phyloP scores from a whole-genome alignment of 2,329 filamentous ascomycete genomes.

The Aureobasidium sp. region DNA sequence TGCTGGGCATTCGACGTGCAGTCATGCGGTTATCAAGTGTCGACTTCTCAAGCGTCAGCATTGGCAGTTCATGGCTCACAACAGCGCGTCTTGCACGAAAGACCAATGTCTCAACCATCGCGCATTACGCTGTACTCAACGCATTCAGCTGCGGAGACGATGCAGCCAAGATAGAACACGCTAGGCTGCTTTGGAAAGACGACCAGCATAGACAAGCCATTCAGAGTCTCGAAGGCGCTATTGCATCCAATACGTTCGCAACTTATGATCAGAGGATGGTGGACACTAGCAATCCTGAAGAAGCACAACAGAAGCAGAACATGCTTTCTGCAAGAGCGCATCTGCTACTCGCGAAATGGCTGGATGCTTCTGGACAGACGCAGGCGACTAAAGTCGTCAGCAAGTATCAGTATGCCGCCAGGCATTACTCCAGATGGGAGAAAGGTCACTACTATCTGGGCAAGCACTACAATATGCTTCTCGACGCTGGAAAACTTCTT shows the following conservation, averaged over 20 bases:
- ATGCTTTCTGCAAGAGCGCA: slow-evolving; percentile 70
- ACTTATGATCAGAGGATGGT: slow-evolving; percentile 33
- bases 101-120: slow-evolving; percentile 72
- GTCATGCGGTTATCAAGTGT: slow-evolving; percentile 63
- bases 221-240: slow-evolving; percentile 79
- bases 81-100: slow-evolving; percentile 84
- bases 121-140: slow-evolving; percentile 88
- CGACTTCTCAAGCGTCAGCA: slow-evolving; percentile 61
- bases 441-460: slow-evolving; percentile 97
- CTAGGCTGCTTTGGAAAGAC: slow-evolving; percentile 85
- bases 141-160: slow-evolving; percentile 78
- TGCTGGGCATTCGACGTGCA: slow-evolving; percentile 78
- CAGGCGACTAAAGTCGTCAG: slow-evolving; percentile 71
- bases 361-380: slow-evolving; percentile 89
- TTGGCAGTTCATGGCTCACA: slow-evolving; percentile 77
- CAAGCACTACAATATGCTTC: slow-evolving; percentile 91
- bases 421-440: slow-evolving; percentile 68
- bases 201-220: slow-evolving; percentile 93
- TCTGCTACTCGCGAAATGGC: slow-evolving; percentile 90
- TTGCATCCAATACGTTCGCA: slow-evolving; percentile 70
- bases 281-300: slow-evolving; percentile 23
- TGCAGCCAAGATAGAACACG: slow-evolving; percentile 88
- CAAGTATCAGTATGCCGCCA: slow-evolving; percentile 78
- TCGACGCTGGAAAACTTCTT: slow-evolving; percentile 79
- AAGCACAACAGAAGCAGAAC: slow-evolving; percentile 44